Percentiles rank a stretch among this genome's conserved stretches.
These are phyloP conservation scores for Gentiana macrophylla DNA, from an alignment of 257 asterid species.

Conservation along the genomic window DNA sequence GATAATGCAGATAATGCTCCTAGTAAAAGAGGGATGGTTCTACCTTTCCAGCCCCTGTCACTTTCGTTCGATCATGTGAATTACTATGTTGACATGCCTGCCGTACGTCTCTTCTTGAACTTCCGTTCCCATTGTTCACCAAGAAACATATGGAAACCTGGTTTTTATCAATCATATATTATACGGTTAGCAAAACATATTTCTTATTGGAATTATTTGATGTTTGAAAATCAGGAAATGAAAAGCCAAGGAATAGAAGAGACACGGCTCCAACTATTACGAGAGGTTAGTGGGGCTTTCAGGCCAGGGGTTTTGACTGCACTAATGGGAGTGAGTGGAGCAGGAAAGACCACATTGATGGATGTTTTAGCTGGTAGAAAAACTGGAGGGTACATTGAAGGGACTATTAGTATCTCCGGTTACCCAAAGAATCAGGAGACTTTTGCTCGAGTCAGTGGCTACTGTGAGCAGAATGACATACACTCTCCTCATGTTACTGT, in stretches of 20 bases:
- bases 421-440: constrained; percentile 2
- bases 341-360: no score
- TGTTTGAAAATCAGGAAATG: neutral
- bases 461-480: neutral
- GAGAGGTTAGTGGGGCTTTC: no score
- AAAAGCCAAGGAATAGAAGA: no score
- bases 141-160: no score
- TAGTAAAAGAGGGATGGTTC: constrained; percentile 50
- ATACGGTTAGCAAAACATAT: no score
- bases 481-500: constrained; percentile 1
- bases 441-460: neutral
- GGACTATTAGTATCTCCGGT: neutral
- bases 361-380: no score
- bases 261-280: no score
- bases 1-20: constrained; percentile 9
- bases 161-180: no score
- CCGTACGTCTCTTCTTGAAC: constrained; percentile 27
- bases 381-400: constrained; percentile 1
- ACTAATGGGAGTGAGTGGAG: no score
- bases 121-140: neutral
- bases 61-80: constrained; percentile 50
- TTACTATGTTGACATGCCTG: constrained; percentile 64
- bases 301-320: no score
- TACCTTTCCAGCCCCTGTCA: constrained; percentile 52
- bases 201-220: neutral